Base-by-base conservation (phyloP, 192 early-diverging fungal genomes). In the Umbelopsis ramanniana region DNA sequence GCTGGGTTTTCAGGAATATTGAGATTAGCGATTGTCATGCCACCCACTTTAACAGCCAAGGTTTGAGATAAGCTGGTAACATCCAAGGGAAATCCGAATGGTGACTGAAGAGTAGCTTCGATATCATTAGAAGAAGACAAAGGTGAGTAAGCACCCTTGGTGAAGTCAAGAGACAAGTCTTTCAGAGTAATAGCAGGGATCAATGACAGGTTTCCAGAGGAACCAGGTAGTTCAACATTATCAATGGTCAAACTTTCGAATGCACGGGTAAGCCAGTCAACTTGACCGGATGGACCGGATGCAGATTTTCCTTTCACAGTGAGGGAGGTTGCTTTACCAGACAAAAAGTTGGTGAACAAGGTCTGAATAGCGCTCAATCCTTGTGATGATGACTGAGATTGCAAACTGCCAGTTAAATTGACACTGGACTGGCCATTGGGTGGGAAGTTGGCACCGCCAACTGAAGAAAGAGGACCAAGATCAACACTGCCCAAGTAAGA, bases 401-500 rank as follows among this genome's bases (percentile, higher is more conserved):
- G 37, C 75, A 90, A 74, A n/a, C 74, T 78, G 46, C 89, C 89
- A 7, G 72, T 79, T 73, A 90, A 68, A 54, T 75, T 72, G 22
- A 89, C 68, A 40, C 71, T 71, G 10, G 79, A 78, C 6, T 75
- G 26, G 46, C 77, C 77, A 19, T 29, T 24, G 8, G 78, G 74
- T 63, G 74, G 45, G 43, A 80, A 76, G 12, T 57, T 38, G 11
- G 72, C 78, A 24, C 17, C 67, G 52, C 70, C 75, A 19, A 54
- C 37, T 72, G 90, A 81, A 79, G 85, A 80, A 76, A 87, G 73
- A 60, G 83, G 80, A 76, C 90, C 79, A 72, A 87, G 66, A 9
- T 70, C 47, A 2, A 81, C 81, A 67, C 74, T 76, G 17, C 78
- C 69, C 46, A 67, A 86, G 46, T 75, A 77, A 29, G 79, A 80